These are phyloP conservation scores for Lichenothelia convexa DNA, from an alignment of 495 filamentous ascomycete genomes.

Conservation along the genomic window DNA sequence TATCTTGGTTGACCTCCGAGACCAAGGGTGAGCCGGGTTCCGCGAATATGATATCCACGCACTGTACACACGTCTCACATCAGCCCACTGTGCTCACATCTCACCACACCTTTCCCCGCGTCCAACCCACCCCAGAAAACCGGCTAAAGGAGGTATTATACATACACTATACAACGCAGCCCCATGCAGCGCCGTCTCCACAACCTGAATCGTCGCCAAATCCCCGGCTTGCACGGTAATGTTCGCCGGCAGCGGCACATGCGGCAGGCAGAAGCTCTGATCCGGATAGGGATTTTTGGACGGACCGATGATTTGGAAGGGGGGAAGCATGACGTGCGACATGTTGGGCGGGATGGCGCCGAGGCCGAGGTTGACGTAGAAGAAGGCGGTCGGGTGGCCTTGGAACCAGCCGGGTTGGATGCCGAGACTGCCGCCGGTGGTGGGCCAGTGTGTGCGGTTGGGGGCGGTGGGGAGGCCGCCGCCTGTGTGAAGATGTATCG, in stretches of 20 bases:
- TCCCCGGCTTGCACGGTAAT: slow-evolving; percentile 57
- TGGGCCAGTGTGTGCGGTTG: slow-evolving; percentile 87
- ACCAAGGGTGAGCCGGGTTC: slow-evolving; percentile 60
- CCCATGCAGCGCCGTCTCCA: slow-evolving; percentile 79
- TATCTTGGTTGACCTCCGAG: slow-evolving; percentile 48
- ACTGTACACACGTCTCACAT: no score
- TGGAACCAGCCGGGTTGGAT: slow-evolving; percentile 93
- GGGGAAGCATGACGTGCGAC: slow-evolving; percentile 63
- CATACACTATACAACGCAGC: slow-evolving; percentile 81
- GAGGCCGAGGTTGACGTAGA: slow-evolving; percentile 90
- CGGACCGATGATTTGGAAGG: slow-evolving; percentile 77
- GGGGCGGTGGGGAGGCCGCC: slow-evolving; percentile 61
- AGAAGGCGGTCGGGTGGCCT: slow-evolving; percentile 65
- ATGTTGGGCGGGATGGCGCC: slow-evolving; percentile 72
- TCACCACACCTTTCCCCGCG: slow-evolving; percentile 4
- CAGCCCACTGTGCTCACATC: no score
- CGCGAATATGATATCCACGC: slow-evolving; percentile 76
- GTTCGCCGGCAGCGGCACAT: slow-evolving; percentile 69
- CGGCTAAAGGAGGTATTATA: slow-evolving; percentile 11
- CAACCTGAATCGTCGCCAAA: slow-evolving; percentile 85
- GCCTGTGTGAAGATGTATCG: slow-evolving; percentile 38
- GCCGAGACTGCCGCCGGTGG: slow-evolving; percentile 65
- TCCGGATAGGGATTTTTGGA: slow-evolving; percentile 62
- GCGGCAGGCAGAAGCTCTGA: slow-evolving; percentile 75
- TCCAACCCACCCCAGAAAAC: neutral